phyloP scores from a whole-genome alignment of 2,329 filamentous ascomycete species.

The Corinectria fuckeliana region DNA sequence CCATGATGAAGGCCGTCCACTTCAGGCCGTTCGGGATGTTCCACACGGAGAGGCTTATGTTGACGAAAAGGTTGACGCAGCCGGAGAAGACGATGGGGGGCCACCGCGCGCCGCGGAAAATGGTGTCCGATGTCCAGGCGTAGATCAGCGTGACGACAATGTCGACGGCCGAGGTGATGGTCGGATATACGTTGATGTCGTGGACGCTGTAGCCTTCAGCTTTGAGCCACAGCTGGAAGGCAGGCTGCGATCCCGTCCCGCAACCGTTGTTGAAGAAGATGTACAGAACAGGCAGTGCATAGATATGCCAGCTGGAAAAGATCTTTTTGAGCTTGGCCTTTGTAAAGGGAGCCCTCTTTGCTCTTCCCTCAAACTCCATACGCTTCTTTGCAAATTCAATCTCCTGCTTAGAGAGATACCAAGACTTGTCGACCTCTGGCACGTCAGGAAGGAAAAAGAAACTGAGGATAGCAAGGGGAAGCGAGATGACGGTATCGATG shows the following conservation, averaged over 20 bases:
- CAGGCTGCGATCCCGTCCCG: conserved; percentile 56
- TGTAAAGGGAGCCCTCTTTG: conserved; percentile 48
- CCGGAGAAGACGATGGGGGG: conserved; percentile 65
- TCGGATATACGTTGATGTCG: conserved; percentile 61
- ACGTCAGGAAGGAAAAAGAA: conserved; percentile 41
- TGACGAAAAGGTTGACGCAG: conserved; percentile 48
- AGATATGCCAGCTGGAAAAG: conserved; percentile 69
- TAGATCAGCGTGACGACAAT: conserved; percentile 66
- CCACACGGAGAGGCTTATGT: conserved; percentile 51
- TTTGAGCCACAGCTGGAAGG: conserved; percentile 60
- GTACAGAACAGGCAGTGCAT: conserved; percentile 62
- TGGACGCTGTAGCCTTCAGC: conserved; percentile 47
- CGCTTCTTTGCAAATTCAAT: conserved; percentile 37
- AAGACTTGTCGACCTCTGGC: conserved; percentile 35
- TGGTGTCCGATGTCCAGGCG: conserved; percentile 68
- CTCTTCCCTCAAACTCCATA: conserved; percentile 51
- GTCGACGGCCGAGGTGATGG: conserved; percentile 60
- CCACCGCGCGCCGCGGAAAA: conserved; percentile 66
- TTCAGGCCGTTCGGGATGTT: conserved; percentile 59
- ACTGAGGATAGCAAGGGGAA: conserved; percentile 40
- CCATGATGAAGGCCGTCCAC: conserved; percentile 66
- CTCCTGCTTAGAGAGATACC: conserved; percentile 35
- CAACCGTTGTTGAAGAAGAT: conserved; percentile 68
- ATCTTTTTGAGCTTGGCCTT: conserved; percentile 63
- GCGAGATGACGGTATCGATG: conserved; percentile 43